Conservation (phyloP, 805 yeast species). For the Yarrowia divulgata region DNA sequence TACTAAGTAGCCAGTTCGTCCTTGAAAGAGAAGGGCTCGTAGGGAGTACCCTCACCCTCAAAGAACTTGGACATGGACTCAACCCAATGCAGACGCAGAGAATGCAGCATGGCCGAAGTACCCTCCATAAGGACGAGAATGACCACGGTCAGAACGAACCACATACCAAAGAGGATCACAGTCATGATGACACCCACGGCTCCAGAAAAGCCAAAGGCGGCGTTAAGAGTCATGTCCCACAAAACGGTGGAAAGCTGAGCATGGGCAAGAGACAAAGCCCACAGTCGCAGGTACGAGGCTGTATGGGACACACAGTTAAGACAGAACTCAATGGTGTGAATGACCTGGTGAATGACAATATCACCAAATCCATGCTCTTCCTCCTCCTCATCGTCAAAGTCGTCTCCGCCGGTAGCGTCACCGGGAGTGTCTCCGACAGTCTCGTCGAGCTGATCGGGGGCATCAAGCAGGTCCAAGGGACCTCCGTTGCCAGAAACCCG, state of each 20-base stretch:
- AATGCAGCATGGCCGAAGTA: constrained; percentile 98
- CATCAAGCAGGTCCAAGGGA: constrained; percentile 40
- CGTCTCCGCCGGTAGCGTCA: constrained; percentile 52
- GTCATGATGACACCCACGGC: constrained; percentile 72
- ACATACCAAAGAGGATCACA: constrained; percentile 85
- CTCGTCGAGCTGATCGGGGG: constrained; percentile 39
- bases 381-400: constrained; percentile 57
- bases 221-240: constrained; percentile 93
- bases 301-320: constrained; percentile 98
- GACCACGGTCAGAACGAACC: constrained; percentile 91
- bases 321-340: constrained; percentile 97
- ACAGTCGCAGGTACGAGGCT: constrained; percentile 91
- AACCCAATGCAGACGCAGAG: constrained; percentile 99
- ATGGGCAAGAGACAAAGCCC: constrained; percentile 98
- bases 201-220: constrained; percentile 75
- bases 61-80: constrained; percentile 98
- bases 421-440: constrained; percentile 43
- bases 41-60: constrained; percentile 94
- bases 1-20: constrained; percentile 27
- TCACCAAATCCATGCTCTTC: constrained; percentile 83
- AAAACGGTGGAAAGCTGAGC: constrained; percentile 93
- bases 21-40: constrained; percentile 82
- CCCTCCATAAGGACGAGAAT: constrained; percentile 98
- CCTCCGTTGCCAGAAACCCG: constrained; percentile 54
- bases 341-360: constrained; percentile 94